Base-by-base conservation (phyloP, 169 alveolate genomes). In the Cryptosporidium parvum region DNA sequence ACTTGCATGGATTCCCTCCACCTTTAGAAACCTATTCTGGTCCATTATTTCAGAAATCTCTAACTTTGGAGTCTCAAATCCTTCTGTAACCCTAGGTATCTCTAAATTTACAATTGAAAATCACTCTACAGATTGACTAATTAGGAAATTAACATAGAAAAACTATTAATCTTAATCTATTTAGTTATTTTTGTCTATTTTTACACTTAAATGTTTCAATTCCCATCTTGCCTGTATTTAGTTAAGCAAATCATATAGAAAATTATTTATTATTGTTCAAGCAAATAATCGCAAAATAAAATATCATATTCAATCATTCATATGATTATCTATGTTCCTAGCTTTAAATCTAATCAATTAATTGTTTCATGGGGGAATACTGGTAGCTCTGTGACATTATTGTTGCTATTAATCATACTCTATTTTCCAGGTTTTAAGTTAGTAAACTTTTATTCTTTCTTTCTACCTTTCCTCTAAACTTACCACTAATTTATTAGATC, bases 21-120 rank as follows among this genome's bases (percentile, higher is more conserved):
- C 69, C 10, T 62, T 61, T 10, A 80, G 75, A 62, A 65, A 80
- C 62, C 29, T 65, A 33, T 62, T 80, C 39, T 80, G 87, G 87
- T 80, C 87, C 2, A 80, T 80, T 4, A 80, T 80, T n/a, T 59
- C 73, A 18, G 87, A 80, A 62, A 75, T 80, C 45, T 80, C 80
- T 35, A 48, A 62, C 21, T 80, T 37, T 37, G 75, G 87, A 14
- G 87, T 59, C 9, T 42, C 75, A n/a, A 80, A 80, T 62, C 68
- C 75, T 18, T 73, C 72, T 12, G 72, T 73, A 21, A 73, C 86
- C 12, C 26, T 73, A n/a, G 86, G 86, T 33, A 31, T 73, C 31
- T 52, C 86, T 35, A 73, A 59, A 33, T 39, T 73, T 21, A 26
- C 62, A 12, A n/a, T 73, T n/a, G 12, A 56, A 37, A 31, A 12